Percentiles rank a stretch among this genome's conserved stretches.
phyloP scores from a whole-genome alignment of 345 rosid genomes.

The Camelina neglecta region DNA sequence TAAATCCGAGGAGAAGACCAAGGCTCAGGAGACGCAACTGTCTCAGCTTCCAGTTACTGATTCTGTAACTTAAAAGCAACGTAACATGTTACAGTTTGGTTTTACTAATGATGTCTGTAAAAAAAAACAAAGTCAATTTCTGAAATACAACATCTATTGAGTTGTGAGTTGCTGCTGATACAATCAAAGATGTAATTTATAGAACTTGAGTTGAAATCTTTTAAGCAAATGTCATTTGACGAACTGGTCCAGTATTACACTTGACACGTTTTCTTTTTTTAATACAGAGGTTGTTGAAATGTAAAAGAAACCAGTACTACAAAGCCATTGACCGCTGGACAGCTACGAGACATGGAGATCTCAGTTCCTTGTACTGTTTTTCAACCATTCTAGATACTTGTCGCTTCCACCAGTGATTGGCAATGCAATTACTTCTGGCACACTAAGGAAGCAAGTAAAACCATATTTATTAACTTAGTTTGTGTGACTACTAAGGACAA shows the following conservation, averaged over 20 bases:
- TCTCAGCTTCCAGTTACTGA: conserved; percentile 36
- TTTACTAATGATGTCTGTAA: not conserved
- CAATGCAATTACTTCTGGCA: conserved; percentile 90
- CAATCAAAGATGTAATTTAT: not conserved
- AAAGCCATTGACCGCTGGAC: conserved; percentile 25
- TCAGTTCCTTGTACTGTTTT: conserved; percentile 82
- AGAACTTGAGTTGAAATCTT: not conserved
- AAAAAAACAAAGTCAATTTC: not conserved
- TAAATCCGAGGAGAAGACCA: conserved; percentile 12
- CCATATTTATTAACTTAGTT: not conserved
- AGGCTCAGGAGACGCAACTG: conserved; percentile 23
- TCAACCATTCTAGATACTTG: conserved; percentile 83
- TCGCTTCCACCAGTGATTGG: conserved; percentile 83
- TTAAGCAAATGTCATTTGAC: not conserved
- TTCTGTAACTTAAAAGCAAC: conserved; percentile 10
- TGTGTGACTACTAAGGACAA: not conserved
- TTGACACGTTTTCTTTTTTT: not conserved
- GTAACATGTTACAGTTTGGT: not conserved
- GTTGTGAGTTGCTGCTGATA: not conserved
- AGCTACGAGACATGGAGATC: not conserved
- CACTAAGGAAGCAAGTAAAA: conserved; percentile 46
- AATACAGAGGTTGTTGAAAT: conserved; percentile 2
- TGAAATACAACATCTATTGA: not conserved
- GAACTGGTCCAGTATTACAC: conserved; percentile 10
- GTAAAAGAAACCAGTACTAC: conserved; percentile 21